Evolutionary conservation across 2,329 filamentous ascomycete species (phyloP), one percentile per base, ranked within the genome.

Genomic region (Pestalotiopsis sp.): DNA sequence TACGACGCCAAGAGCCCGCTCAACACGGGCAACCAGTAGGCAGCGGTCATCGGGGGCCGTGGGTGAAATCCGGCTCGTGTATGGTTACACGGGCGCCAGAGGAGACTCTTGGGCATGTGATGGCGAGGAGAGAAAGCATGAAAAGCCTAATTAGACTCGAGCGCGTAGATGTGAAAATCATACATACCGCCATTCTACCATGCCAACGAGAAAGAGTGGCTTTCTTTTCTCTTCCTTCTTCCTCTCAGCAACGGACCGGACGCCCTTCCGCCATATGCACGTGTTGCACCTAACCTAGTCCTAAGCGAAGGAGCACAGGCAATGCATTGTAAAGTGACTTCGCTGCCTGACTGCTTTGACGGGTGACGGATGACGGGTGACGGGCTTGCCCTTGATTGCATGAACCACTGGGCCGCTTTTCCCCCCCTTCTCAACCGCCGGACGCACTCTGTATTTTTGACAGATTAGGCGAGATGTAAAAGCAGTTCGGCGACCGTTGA

Each of bases 1-100:
- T 91, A 83, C 76, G 88, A 91, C 75, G 77, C 84, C 66, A 82
- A 88, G 76, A 89, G 88, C 77, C 84, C 87, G n/a, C 80, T 90
- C 69, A 91, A 91, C 80, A 85, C 83, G n/a, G 86, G 86, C 31
- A 84, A 71, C 3, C 52, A 45, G 62, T 69, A 58, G 25, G 20
- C 20, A 13, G 12, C 38, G n/a, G 23, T 62, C 14, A 49, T 7
- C 2, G 25, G 57, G 3, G 13, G 23, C 57, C 27, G 23, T 6
- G 23, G 12, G 57, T 59, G 14, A 59, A n/a, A 59, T 23, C 23
- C 57, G 57, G 5, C 11, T n/a, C 5, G 4, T 11, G 45, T n/a
- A 36, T 36, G 31, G 31, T 36, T 36, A 36, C n/a, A 52, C 20
- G 17, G 14, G 7, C 17, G 17, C 41, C 7, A 20, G 45, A 52